These are phyloP conservation scores for Colletotrichum tropicale DNA, from an alignment of 2,329 filamentous ascomycete genomes.

Conservation along the genomic window DNA sequence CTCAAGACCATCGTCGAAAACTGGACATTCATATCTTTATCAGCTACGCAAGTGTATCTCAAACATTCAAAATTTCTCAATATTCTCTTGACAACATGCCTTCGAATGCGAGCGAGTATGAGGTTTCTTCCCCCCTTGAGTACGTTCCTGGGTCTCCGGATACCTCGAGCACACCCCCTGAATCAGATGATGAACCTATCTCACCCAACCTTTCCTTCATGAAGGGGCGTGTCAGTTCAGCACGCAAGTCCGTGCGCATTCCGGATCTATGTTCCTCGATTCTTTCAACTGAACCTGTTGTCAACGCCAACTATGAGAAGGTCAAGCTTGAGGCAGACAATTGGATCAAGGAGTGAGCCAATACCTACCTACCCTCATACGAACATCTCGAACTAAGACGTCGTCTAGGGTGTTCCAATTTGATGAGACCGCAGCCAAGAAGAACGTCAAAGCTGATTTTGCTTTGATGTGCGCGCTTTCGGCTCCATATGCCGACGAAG, in stretches of 20 bases:
- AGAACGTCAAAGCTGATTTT: not conserved
- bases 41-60: not conserved
- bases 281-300: not conserved
- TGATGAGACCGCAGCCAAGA: not conserved
- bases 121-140: not conserved
- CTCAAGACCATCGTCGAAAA: not conserved
- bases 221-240: not conserved
- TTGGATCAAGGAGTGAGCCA: not conserved
- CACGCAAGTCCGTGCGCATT: not conserved
- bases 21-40: not conserved
- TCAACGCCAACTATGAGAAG: not conserved
- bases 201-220: not conserved
- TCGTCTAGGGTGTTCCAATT: not conserved
- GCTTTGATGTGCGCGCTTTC: not conserved
- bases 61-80: not conserved
- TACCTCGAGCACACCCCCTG: not conserved
- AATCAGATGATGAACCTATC: not conserved
- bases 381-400: not conserved
- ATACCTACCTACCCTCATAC: not conserved
- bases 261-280: not conserved
- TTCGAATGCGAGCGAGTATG: not conserved
- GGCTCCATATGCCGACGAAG: not conserved
- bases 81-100: not conserved
- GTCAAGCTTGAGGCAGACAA: not conserved
- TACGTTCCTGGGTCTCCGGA: not conserved